Evolutionary conservation across 148 eudicot genomes (phyloP), one percentile per base, ranked within the genome.

Genomic region (Suaeda aralocaspica): DNA sequence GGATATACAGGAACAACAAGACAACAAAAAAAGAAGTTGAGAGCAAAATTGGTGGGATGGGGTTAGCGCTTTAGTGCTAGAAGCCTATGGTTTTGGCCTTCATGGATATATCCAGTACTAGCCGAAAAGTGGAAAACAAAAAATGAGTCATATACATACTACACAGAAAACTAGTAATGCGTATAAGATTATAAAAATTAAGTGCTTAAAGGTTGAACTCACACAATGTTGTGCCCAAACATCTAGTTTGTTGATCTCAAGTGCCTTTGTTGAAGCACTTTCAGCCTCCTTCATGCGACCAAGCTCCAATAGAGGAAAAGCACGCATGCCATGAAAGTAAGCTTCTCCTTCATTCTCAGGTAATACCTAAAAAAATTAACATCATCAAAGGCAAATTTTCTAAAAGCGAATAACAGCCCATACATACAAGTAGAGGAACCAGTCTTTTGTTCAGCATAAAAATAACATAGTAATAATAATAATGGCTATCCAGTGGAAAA

Each of bases 191-290:
- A 34, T 33, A 33, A 7, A 69, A 58, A 60, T 26, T 68, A 74
- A 67, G 26, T 22, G 6, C 6, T 15, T 18, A 31, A 45, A 71
- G 46, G 48, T 57, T 55, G 16, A 57, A 85, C 96, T 93, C 79
- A 94, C 98, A 78, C 88, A 87, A 84, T 94, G 98, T 29, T 94
- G 98, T 29, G 88, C 82, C 98, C 98, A 94, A 56, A 80, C 63
- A 84, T 94, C 98, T 64, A 87, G 79, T 39, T 79, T 78, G 75
- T 84, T 71, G 78, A 94, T 83, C 84, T 84, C 84, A 64, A 86
- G 86, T 42, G 91, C 98, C 78, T 73, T 86, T 70, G 74, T 82
- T 63, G 88, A 84, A 77, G 97, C 97, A 66, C 75, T 75, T 66
- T 86, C 91, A 61, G 97, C 97, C 33, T 88, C 89, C 30, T 41